A percentile compares a stretch with the other conserved stretches of the same genome.
These are phyloP conservation scores for Fusarium odoratissimum DNA, from an alignment of 2,329 filamentous ascomycete genomes.

Conservation along the genomic window DNA sequence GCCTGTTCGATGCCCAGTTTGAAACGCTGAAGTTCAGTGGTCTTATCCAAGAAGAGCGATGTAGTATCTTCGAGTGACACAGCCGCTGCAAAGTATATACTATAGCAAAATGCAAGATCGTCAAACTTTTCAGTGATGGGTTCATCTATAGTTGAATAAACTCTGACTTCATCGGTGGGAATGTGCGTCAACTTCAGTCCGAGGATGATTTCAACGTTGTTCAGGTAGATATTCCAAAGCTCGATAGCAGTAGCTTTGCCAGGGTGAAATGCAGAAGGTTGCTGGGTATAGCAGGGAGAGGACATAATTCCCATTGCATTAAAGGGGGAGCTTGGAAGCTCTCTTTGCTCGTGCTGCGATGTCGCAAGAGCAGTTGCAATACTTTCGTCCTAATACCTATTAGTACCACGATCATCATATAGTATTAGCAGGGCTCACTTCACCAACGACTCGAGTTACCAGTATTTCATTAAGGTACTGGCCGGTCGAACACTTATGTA, in stretches of 20 bases:
- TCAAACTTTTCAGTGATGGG: neutral
- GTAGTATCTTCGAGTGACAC: neutral
- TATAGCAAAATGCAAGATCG: conserved; percentile 5
- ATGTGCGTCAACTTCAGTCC: neutral
- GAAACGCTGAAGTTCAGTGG: neutral
- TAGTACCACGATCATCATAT: rapidly evolving
- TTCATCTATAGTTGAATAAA: neutral
- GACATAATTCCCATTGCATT: neutral
- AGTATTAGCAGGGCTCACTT: rapidly evolving
- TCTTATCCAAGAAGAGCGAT: neutral
- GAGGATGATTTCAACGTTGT: neutral
- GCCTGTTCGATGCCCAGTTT: conserved; percentile 7
- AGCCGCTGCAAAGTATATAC: conserved; percentile 1
- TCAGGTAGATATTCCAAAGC: neutral
- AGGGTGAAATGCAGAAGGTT: neutral
- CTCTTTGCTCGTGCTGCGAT: neutral
- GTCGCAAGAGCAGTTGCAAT: rapidly evolving
- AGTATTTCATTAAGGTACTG: neutral
- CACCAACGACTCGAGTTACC: neutral
- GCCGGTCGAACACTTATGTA: rapidly evolving
- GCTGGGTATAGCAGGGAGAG: neutral
- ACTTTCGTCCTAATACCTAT: neutral
- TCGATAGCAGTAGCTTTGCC: neutral
- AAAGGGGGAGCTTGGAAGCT: neutral
- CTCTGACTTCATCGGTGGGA: neutral